phyloP scores from a whole-genome alignment of 306 rosid species.

The Ormosia emarginata region DNA sequence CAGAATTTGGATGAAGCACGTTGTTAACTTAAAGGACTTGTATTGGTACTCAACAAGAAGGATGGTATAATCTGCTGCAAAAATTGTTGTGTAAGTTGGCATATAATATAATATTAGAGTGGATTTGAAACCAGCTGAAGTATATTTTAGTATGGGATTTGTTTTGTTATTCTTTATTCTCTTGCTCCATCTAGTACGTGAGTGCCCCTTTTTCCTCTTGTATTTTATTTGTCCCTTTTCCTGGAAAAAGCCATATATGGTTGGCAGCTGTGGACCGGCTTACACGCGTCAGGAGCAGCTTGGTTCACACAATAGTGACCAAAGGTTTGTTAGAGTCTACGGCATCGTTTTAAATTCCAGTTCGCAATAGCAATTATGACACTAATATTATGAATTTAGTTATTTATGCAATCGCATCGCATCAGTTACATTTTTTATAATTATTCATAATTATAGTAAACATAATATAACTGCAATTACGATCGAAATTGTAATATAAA shows the following conservation, averaged over 20 bases:
- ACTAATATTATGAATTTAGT: too few relatives aligned
- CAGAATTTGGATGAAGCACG: not conserved
- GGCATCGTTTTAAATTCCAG: too few relatives aligned
- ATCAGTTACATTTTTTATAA: too few relatives aligned
- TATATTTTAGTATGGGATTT: not conserved
- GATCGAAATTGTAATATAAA: too few relatives aligned
- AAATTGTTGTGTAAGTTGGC: not conserved
- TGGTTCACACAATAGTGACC: conserved; percentile 12
- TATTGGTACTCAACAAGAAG: not conserved
- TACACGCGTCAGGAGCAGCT: conserved; percentile 19
- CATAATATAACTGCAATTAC: too few relatives aligned
- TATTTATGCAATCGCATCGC: too few relatives aligned
- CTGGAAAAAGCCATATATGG: conserved; percentile 5
- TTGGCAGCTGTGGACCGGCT: conserved; percentile 20
- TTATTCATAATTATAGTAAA: too few relatives aligned
- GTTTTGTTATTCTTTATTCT: not conserved
- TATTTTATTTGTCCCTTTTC: conserved; percentile 1
- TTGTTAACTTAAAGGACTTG: not conserved
- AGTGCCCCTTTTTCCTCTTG: not conserved
- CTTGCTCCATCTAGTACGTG: not conserved
- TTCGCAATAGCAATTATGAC: too few relatives aligned
- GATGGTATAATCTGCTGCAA: conserved; percentile 2
- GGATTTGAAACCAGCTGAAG: not conserved
- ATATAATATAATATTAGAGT: not conserved
- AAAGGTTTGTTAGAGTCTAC: not conserved